Conservation (phyloP, 129 eudicot species). For the Helichrysum umbraculigerum region DNA sequence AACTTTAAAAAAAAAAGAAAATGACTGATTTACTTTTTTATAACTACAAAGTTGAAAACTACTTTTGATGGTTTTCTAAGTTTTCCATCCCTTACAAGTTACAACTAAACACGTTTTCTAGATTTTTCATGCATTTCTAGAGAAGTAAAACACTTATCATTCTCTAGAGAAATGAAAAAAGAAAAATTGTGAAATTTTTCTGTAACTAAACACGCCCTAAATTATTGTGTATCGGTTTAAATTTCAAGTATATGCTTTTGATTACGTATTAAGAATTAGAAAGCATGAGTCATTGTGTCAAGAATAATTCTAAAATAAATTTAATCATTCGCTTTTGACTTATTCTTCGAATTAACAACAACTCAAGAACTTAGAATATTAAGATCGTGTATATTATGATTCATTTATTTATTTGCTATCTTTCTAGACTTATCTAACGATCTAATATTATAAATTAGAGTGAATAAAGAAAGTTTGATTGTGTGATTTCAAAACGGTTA, state of each 20-base stretch:
- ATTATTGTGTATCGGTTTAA: not conserved
- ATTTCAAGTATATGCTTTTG: not conserved
- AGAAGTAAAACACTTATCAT: too few species aligned
- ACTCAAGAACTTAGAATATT: not conserved
- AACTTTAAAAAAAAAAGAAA: too few species aligned
- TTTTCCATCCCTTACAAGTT: too few species aligned
- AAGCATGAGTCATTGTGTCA: not conserved
- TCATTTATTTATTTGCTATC: not conserved
- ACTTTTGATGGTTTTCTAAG: too few species aligned
- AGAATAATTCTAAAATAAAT: not conserved
- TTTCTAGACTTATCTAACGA: constrained; percentile 9
- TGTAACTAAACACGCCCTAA: too few species aligned
- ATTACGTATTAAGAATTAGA: not conserved
- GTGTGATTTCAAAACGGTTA: not conserved
- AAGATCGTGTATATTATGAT: not conserved
- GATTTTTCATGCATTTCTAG: too few species aligned
- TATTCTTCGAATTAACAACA: not conserved
- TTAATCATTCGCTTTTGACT: not conserved
- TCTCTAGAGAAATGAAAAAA: too few species aligned
- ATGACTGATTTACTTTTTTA: too few species aligned
- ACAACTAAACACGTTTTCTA: too few species aligned
- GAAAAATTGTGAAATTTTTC: too few species aligned
- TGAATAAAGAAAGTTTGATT: not conserved
- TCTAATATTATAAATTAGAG: not conserved
- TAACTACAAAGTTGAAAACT: too few species aligned